These are phyloP conservation scores for Raffaelea ambrosiae DNA, from an alignment of 2,329 filamentous ascomycete genomes.

Conservation along the genomic window DNA sequence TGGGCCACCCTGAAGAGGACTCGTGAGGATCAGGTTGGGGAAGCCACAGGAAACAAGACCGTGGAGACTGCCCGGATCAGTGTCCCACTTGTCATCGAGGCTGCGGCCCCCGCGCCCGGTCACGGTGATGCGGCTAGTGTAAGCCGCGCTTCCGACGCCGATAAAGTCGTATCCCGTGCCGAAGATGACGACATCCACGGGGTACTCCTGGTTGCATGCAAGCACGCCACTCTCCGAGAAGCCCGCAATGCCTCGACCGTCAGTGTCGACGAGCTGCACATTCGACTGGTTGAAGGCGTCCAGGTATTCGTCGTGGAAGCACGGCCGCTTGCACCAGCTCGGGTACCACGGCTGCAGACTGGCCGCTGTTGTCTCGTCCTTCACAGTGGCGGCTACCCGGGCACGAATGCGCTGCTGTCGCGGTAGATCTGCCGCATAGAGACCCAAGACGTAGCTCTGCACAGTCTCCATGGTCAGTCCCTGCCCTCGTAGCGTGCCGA, in stretches of 20 bases:
- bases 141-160: neutral
- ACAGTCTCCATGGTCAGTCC: neutral
- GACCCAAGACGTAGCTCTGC: neutral
- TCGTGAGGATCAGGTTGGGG: neutral
- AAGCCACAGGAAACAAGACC: neutral
- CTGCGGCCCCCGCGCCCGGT: neutral
- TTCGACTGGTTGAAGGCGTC: neutral
- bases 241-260: neutral
- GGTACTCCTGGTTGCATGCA: neutral
- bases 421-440: neutral
- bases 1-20: neutral
- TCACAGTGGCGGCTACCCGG: neutral
- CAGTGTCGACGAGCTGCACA: neutral
- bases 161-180: neutral
- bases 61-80: neutral
- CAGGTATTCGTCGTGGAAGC: neutral
- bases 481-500: neutral
- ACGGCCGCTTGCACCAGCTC: neutral
- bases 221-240: neutral
- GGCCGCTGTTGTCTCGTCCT: neutral
- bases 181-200: neutral
- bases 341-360: neutral
- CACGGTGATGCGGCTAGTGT: neutral
- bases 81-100: neutral
- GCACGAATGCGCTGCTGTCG: neutral